phyloP scores from a whole-genome alignment of 1,139 yeast species.

The Wickerhamomyces sp. region DNA sequence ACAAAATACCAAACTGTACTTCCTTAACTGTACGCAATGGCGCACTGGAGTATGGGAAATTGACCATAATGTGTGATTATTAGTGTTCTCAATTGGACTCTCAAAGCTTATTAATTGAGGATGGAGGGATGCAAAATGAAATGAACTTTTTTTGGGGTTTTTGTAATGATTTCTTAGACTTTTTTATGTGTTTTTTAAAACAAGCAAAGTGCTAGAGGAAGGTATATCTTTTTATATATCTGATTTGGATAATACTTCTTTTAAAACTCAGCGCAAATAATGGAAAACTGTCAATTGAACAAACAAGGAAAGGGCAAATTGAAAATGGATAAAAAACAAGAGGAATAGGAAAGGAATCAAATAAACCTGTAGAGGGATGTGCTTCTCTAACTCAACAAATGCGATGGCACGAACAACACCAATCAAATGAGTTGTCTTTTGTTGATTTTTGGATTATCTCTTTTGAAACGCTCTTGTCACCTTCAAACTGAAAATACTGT shows the following conservation, averaged over 20 bases:
- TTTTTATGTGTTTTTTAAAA: neutral
- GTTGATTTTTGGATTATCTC: neutral
- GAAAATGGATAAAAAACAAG: neutral
- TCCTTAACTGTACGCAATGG: constrained; percentile 95
- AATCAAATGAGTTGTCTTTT: constrained; percentile 14
- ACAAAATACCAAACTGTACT: constrained; percentile 95
- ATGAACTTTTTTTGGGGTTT: neutral
- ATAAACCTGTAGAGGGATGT: neutral
- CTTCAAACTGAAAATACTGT: constrained; percentile 6
- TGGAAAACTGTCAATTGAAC: neutral
- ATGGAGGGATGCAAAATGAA: neutral
- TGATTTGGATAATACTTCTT: too few species aligned
- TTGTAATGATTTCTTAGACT: neutral
- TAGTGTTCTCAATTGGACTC: constrained; percentile 9
- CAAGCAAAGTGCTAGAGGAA: neutral
- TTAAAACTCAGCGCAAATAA: too few species aligned
- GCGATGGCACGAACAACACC: constrained; percentile 7
- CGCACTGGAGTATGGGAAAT: constrained; percentile 93
- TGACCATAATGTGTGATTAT: constrained; percentile 27
- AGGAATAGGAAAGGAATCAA: neutral
- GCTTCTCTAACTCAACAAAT: neutral
- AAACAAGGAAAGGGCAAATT: neutral
- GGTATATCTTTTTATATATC: too few species aligned
- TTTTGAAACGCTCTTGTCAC: constrained; percentile 5
- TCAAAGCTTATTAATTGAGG: constrained; percentile 7